Evolutionary conservation across 192 early-diverging fungal genomes (phyloP).

Genomic region (Anaeromyces robustus): DNA sequence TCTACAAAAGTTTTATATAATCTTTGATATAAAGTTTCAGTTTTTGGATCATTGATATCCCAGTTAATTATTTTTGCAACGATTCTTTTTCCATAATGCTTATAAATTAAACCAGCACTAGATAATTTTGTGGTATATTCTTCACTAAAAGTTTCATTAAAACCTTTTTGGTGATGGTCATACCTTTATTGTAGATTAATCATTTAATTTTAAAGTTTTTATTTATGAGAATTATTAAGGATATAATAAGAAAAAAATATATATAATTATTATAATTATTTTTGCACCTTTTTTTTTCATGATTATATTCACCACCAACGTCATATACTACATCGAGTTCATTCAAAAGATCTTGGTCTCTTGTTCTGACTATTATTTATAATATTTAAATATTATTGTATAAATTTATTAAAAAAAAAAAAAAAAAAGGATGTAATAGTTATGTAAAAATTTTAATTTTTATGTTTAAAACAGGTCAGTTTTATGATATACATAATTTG

Average conservation of each 20-base stretch:
- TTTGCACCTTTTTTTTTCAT: constrained; percentile 40
- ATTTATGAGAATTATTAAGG: too few relatives aligned
- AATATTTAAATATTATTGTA: too few relatives aligned
- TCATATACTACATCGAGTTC: constrained; percentile 81
- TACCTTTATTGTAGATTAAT: not conserved
- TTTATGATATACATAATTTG: too few relatives aligned
- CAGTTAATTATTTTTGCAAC: constrained; percentile 39
- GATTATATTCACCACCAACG: constrained; percentile 85
- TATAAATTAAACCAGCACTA: constrained; percentile 91
- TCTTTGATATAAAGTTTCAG: constrained; percentile 63
- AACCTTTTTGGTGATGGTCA: constrained; percentile 41
- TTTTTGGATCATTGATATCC: constrained; percentile 22
- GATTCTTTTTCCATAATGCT: constrained; percentile 82
- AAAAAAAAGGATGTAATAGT: too few relatives aligned
- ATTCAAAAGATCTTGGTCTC: constrained; percentile 61
- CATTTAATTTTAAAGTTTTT: not conserved
- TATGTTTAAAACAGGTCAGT: too few relatives aligned
- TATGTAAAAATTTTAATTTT: too few relatives aligned
- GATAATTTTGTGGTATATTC: constrained; percentile 73
- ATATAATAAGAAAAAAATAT: too few relatives aligned
- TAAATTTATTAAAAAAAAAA: too few relatives aligned
- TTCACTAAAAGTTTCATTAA: constrained; percentile 66
- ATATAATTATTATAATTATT: too few relatives aligned
- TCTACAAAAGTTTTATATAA: constrained; percentile 56
- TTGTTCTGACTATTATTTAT: constrained; percentile 53